phyloP scores from a whole-genome alignment of 2,329 filamentous ascomycete genomes.

The Nemania sp. region DNA sequence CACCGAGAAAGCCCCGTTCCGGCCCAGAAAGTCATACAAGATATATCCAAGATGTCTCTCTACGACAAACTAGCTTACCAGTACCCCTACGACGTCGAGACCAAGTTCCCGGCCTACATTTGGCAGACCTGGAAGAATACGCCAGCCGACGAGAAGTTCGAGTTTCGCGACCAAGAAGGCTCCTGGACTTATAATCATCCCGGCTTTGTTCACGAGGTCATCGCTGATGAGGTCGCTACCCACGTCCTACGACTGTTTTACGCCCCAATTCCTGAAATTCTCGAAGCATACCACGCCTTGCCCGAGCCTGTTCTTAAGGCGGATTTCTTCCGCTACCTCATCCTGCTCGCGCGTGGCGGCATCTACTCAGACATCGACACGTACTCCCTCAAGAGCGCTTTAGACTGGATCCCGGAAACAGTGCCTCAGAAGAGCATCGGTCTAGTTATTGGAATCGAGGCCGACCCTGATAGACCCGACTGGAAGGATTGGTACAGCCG shows the following conservation, averaged over 20 bases:
- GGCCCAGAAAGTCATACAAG: conserved; percentile 66
- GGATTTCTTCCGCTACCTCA: conserved; percentile 77
- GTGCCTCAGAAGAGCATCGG: conserved; percentile 80
- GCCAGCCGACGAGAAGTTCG: conserved; percentile 76
- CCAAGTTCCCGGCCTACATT: conserved; percentile 94
- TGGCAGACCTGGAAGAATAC: conserved; percentile 99
- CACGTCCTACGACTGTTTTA: conserved; percentile 86
- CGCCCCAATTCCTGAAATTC: conserved; percentile 75
- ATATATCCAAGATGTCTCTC: conserved; percentile 72
- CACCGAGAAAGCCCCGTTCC: conserved; percentile 41
- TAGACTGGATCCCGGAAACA: conserved; percentile 81
- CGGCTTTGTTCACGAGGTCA: conserved; percentile 92
- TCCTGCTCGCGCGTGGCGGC: conserved; percentile 62
- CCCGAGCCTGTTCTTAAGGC: conserved; percentile 77
- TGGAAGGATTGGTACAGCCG: conserved; percentile 97
- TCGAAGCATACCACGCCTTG: conserved; percentile 74
- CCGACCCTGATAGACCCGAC: conserved; percentile 88
- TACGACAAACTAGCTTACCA: conserved; percentile 86
- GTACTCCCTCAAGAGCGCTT: conserved; percentile 75
- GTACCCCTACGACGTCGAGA: conserved; percentile 86
- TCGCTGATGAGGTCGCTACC: conserved; percentile 85
- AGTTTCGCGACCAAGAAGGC: conserved; percentile 80
- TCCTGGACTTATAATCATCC: conserved; percentile 89
- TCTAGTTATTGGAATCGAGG: conserved; percentile 91
- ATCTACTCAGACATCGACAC: conserved; percentile 95